Base-by-base conservation (phyloP, 2,329 filamentous ascomycete genomes). In the Lecanicillium sp. region DNA sequence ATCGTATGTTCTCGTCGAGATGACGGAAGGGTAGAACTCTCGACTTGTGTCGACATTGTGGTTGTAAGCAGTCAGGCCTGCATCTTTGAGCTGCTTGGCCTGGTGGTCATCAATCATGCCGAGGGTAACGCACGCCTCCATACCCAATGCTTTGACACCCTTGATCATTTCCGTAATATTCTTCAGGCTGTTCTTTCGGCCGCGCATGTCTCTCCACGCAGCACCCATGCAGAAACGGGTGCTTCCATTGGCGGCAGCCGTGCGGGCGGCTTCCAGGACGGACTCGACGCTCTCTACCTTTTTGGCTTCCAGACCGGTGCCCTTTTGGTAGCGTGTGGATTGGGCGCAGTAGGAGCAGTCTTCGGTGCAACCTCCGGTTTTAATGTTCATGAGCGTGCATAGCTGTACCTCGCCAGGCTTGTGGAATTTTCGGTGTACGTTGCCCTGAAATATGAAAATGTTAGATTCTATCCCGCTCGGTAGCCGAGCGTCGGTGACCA, bases 361-460 rank as follows among this genome's bases (percentile, higher is more conserved):
- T 60, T 94, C 88, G 50, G 78, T 87, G 64, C 88, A 95, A 34
- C 88, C 88, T 39, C 88, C 88, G 8, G 86, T 94, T 59, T 95
- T 95, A 69, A 95, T 95, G 70, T 94, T 94, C 85, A 94, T 94
- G 42, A 95, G 71, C 0, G 88, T 95, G 67, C 88, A 95, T 63
- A 94, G 83, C 62, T 95, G 88, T 46, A 95, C 85, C 19, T 85
- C 80, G 33, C 80, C 71, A 6, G 88, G 85, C 54, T 85, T 75
- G 64, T 94, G 88, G 67, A 94, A 94, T 51, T 83, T 81, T 33
- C 86, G 80, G 62, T 95, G 88, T 41, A 94, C 67, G 27, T 72
- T 75, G 48, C 77, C 79, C 86, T 92, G 48, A n/a, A n/a, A n/a
- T 22, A 52, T 47, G 31, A 33, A 33, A 29, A 16, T 35, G 29